A percentile compares a stretch with the other conserved stretches of the same genome.
phyloP scores from a whole-genome alignment of 192 early-diverging fungal species.

The Coemansia aciculifera region DNA sequence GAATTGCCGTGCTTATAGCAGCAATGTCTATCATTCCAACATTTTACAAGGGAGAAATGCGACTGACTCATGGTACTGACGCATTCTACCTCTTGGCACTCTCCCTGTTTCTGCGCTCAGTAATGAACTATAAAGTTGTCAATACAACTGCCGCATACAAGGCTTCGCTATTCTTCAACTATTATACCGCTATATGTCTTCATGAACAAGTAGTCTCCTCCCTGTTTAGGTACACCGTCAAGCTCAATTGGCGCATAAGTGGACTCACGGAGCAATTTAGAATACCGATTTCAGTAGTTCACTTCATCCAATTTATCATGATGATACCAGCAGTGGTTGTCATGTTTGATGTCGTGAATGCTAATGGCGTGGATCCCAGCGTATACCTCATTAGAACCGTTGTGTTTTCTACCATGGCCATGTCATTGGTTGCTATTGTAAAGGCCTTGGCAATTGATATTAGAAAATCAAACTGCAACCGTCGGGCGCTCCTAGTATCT shows the following conservation, averaged over 20 bases:
- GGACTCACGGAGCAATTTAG: neutral
- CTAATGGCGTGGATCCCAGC: neutral
- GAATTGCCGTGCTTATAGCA: slow-evolving; percentile 15
- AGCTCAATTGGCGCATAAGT: neutral
- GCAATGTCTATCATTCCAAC: slow-evolving; percentile 1
- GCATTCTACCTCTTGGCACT: slow-evolving; percentile 16
- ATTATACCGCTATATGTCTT: slow-evolving; percentile 3
- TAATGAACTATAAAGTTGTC: slow-evolving; percentile 12
- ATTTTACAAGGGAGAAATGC: slow-evolving; percentile 3
- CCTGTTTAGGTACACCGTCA: neutral
- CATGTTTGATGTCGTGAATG: neutral
- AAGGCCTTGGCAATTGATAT: neutral
- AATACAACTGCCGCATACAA: slow-evolving; percentile 27
- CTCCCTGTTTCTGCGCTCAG: slow-evolving; percentile 28
- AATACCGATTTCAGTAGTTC: neutral
- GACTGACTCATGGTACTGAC: neutral
- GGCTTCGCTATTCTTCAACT: slow-evolving; percentile 35
- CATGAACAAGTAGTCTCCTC: neutral
- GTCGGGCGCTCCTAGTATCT: neutral
- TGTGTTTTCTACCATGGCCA: neutral
- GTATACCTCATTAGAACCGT: neutral
- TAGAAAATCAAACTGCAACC: neutral
- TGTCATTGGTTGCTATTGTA: neutral
- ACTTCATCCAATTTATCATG: neutral
- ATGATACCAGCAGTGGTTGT: neutral